A percentile compares a stretch with the other conserved stretches of the same genome.
Conservation (phyloP, 768 basidiomycete genomes). For the Pleurotus ostreatus region DNA sequence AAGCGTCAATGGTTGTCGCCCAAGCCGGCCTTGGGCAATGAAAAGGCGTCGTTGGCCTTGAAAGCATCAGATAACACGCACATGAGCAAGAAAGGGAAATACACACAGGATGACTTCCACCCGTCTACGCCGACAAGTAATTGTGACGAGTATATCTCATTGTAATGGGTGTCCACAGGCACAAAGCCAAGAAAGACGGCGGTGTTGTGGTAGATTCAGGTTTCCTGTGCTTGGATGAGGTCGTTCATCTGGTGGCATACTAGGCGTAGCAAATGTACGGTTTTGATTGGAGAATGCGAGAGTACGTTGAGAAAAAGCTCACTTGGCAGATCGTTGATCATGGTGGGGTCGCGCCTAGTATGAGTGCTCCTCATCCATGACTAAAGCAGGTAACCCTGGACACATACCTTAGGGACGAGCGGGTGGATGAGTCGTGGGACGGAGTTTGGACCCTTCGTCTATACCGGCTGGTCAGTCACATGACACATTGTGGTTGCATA, state of each 20-base stretch:
- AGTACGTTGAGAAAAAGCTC: slow-evolving; percentile 52
- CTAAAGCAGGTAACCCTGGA: too few relatives aligned
- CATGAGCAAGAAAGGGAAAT: background rate
- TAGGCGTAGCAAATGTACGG: slow-evolving; percentile 30
- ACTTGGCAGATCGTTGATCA: slow-evolving; percentile 46
- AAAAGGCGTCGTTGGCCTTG: slow-evolving; percentile 42
- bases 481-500: too few relatives aligned
- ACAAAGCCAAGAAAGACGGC: slow-evolving; percentile 50
- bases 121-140: slow-evolving; percentile 31
- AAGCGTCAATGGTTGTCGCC: slow-evolving; percentile 37
- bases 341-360: slow-evolving; percentile 9
- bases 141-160: slow-evolving; percentile 24
- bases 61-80: background rate
- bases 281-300: slow-evolving; percentile 43
- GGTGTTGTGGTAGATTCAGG: slow-evolving; percentile 51
- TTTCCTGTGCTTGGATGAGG: slow-evolving; percentile 45
- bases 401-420: too few relatives aligned
- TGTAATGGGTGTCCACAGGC: slow-evolving; percentile 13
- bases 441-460: too few relatives aligned
- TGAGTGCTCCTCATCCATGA: too few relatives aligned
- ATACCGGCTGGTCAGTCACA: too few relatives aligned
- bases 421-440: too few relatives aligned
- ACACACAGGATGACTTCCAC: slow-evolving; percentile 66
- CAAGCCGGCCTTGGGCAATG: slow-evolving; percentile 53
- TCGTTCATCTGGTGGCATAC: slow-evolving; percentile 43